A percentile compares a stretch with the other conserved stretches of the same genome.
These are phyloP conservation scores for Trichoderma erinaceum DNA, from an alignment of 495 filamentous ascomycete species.

Conservation along the genomic window DNA sequence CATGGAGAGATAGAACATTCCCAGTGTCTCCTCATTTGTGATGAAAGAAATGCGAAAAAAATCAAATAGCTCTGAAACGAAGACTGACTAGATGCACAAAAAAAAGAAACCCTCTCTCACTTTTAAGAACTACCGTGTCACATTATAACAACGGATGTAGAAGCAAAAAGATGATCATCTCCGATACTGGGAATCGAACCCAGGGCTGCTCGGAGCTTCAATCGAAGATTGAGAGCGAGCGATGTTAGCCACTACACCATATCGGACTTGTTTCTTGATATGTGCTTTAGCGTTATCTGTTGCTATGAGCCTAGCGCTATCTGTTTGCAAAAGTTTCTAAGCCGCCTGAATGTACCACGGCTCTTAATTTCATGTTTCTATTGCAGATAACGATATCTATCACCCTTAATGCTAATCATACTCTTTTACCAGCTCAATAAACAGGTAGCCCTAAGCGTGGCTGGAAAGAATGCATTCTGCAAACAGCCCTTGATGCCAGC, in stretches of 20 bases:
- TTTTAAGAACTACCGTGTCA: too few species aligned
- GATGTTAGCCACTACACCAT: slow-evolving; percentile 13
- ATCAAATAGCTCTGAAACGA: too few species aligned
- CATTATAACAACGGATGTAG: background rate
- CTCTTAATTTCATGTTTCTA: too few species aligned
- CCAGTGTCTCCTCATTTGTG: too few species aligned
- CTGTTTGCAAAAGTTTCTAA: background rate
- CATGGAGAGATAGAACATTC: too few species aligned
- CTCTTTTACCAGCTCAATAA: background rate
- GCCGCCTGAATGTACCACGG: too few species aligned
- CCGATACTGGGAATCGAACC: slow-evolving; percentile 14
- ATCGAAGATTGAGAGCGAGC: slow-evolving; percentile 15
- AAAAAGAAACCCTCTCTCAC: too few species aligned
- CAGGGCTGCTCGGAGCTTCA: slow-evolving; percentile 13
- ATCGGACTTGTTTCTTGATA: background rate
- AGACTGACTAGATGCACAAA: too few species aligned
- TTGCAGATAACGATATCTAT: too few species aligned
- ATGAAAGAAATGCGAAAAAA: too few species aligned
- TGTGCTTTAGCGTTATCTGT: background rate
- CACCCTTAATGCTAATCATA: too few species aligned
- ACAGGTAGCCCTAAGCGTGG: background rate
- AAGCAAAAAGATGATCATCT: background rate
- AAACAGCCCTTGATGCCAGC: background rate
- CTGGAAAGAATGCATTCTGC: background rate
- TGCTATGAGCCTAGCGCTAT: background rate